Evolutionary conservation across 306 rosid genomes (phyloP), one percentile per base, ranked within the genome.

Genomic region (Sphenostylis stenocarpa): DNA sequence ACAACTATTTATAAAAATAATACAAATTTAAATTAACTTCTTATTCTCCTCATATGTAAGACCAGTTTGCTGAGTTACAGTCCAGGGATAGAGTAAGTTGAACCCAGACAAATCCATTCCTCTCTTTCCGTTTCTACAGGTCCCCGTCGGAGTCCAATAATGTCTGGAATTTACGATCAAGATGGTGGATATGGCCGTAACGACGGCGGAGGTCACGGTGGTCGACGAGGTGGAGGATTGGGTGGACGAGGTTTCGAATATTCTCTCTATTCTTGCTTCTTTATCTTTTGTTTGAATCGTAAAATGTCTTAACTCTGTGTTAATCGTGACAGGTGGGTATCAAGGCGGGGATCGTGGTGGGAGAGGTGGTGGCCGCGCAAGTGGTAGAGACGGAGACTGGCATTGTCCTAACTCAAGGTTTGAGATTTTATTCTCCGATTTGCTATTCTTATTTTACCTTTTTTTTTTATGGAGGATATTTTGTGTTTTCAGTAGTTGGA

Each of bases 331-430:
- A 56, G 94, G 91, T 20, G 93, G 97, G 39, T 90, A 86, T 86
- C 96, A 88, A 81, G 93, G 94, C n/a, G 97, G 95, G 45, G 93
- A 88, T 66, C 91, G 97, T 0, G 93, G 98, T 3, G 91, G 95
- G 26, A 82, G 98, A 53, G 94, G 91, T 0, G 85, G 90, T 4
- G 86, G 92, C 0, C 57, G 96, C 0, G 97, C 97, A 13, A 73
- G 98, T 24, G 99, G 99, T 47, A 86, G 97, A 86, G 99, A 96
- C 45, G 99, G 99, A 36, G 98, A 96, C 78, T 96, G 99, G 99
- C 89, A 89, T 3, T 96, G 99, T 82, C 98, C 99, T 67, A 92
- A 89, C 61, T 88, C 91, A 45, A 87, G 96, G 99, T 84, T 23
- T 56, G 34, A 24, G 17, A 56, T n/a, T 58, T 26, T 15, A 29